Evolutionary conservation across 495 filamentous ascomycete species (phyloP), one percentile per base, ranked within the genome.

Genomic region (Aspergillus funiculosus): DNA sequence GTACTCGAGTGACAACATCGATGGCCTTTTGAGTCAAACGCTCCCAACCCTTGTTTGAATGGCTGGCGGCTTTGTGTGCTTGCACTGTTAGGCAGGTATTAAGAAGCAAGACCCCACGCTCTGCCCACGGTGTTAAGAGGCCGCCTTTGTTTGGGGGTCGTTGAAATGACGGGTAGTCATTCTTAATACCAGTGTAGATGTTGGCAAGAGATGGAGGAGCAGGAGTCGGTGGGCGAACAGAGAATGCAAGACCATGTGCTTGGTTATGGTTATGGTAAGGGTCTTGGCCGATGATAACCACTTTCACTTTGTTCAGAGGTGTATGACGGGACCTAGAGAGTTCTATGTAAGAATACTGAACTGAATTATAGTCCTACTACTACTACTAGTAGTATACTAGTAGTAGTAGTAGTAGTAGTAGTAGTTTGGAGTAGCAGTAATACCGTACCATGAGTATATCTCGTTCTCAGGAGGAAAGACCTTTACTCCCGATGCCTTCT

Each of bases 261-360:
- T 98, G 92, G 69, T 94, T 94, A 66, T 75, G 54, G 62, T 94
- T 92, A 71, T 97, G 92, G 64, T 98, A 98, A 4, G 92, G 92
- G 63, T 98, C 92, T 68, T 98, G 92, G 49, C 94, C 92, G 31
- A 96, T 56, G 62, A 98, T 86, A 6, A 98, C 88, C 35, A 81
- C 81, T 58, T 91, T 92, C 44, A 97, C 90, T 1, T 69, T 83
- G 68, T 82, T 65, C 43, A 97, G 78, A 19, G 92, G 94, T 1
- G 91, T 96, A 63, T 94, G 81, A 24, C 89, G 82, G 39, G 87
- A 94, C 87, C 87, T 94, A 43, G 3, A 11, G 18, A 37, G 4
- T 10, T 10, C n/a, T 21, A 35, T 1, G 20, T 44, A 11, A 29
- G 31, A 50, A n/a, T n/a, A n/a, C n/a, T n/a, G n/a, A n/a, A n/a